Percentiles rank a stretch among this genome's conserved stretches.
These are phyloP conservation scores for Leccinum incarnatum DNA, from an alignment of 768 basidiomycete species.

Conservation along the genomic window DNA sequence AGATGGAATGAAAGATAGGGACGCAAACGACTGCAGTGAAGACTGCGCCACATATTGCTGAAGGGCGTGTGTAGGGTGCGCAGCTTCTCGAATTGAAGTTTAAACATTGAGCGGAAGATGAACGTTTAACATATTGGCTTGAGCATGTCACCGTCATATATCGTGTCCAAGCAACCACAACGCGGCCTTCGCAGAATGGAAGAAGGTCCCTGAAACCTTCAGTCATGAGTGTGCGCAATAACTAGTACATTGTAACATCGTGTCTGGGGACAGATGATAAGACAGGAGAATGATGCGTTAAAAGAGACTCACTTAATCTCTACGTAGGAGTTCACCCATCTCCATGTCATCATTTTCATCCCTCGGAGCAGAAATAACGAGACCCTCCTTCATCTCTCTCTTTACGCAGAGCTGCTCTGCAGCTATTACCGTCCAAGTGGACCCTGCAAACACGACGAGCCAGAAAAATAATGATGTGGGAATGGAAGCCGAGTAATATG, in stretches of 20 bases:
- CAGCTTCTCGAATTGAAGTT: background rate
- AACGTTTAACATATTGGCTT: background rate
- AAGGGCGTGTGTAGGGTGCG: background rate
- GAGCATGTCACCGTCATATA: conserved; percentile 2
- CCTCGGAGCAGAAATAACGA: conserved; percentile 48
- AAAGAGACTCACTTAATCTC: conserved; percentile 54
- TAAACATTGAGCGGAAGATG: conserved; percentile 15
- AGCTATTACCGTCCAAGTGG: conserved; percentile 69
- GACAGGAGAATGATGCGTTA: background rate
- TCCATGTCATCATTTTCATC: conserved; percentile 54
- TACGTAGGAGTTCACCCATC: conserved; percentile 46
- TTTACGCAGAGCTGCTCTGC: conserved; percentile 92
- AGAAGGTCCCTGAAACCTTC: conserved; percentile 14
- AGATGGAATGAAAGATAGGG: conserved; percentile 8
- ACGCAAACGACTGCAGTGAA: conserved; percentile 1
- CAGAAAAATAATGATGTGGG: conserved; percentile 95
- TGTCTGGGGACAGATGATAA: conserved; percentile 13
- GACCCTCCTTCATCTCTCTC: conserved; percentile 85
- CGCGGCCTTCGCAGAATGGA: conserved; percentile 1
- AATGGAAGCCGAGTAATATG: conserved; percentile 64
- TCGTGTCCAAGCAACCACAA: conserved; percentile 3
- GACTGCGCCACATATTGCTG: conserved; percentile 18
- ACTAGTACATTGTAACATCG: conserved; percentile 23
- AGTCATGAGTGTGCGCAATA: conserved; percentile 14
- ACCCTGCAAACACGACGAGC: conserved; percentile 69